These are phyloP conservation scores for Vigna unguiculata DNA, from an alignment of 306 rosid species.

Conservation along the genomic window DNA sequence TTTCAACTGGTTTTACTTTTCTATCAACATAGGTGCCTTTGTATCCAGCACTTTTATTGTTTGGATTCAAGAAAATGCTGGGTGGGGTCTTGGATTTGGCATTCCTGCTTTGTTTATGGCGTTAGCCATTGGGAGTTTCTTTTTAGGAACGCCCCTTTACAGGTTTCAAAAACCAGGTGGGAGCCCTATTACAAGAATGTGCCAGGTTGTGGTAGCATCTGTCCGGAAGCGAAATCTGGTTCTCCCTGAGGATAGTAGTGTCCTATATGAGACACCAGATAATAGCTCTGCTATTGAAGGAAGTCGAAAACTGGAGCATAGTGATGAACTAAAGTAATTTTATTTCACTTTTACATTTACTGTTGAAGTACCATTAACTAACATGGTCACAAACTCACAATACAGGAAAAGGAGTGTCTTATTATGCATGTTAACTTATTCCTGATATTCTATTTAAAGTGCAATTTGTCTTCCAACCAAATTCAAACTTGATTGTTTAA, in stretches of 20 bases:
- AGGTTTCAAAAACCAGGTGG: constrained; percentile 99
- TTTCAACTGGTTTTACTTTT: constrained; percentile 98
- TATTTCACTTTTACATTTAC: constrained; percentile 30
- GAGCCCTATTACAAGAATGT: constrained; percentile 92
- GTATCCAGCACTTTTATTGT: constrained; percentile 84
- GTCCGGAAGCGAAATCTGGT: constrained; percentile 64
- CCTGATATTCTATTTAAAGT: constrained; percentile 10
- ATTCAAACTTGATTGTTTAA: not conserved
- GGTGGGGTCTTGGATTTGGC: constrained; percentile 99
- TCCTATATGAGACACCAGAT: constrained; percentile 79
- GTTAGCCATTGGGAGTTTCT: constrained; percentile 81
- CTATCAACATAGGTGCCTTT: constrained; percentile 89
- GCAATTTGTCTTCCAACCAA: not conserved
- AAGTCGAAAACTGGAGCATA: constrained; percentile 91
- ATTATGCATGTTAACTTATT: not conserved
- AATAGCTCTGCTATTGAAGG: constrained; percentile 89
- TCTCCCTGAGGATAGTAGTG: constrained; percentile 78
- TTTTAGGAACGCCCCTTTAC: constrained; percentile 83
- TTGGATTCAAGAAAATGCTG: constrained; percentile 93
- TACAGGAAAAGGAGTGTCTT: not conserved
- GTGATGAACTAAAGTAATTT: constrained; percentile 77
- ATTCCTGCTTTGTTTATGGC: constrained; percentile 93
- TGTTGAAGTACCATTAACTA: constrained; percentile 20
- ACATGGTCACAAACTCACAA: constrained; percentile 5
- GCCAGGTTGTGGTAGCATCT: constrained; percentile 94